A percentile compares a stretch with the other conserved stretches of the same genome.
These are phyloP conservation scores for Salmacisia buchloeana DNA, from an alignment of 1,284 basidiomycete species.

Conservation along the genomic window DNA sequence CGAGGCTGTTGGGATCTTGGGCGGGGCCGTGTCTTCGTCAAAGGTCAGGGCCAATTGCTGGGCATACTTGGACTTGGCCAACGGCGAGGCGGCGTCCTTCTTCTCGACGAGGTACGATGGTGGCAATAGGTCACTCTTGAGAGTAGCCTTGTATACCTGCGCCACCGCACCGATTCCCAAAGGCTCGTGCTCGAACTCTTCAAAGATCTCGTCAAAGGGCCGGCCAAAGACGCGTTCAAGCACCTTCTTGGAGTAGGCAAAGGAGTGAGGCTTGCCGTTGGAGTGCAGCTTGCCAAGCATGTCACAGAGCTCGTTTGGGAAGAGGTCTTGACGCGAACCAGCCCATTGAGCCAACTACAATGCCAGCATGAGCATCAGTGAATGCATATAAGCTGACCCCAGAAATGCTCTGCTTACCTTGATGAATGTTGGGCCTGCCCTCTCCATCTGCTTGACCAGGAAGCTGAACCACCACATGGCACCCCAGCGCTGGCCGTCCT, in stretches of 20 bases:
- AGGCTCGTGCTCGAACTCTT: slow-evolving; percentile 76
- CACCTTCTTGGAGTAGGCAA: slow-evolving; percentile 73
- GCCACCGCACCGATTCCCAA: slow-evolving; percentile 98
- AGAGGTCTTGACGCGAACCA: slow-evolving; percentile 86
- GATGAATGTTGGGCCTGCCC: slow-evolving; percentile 92
- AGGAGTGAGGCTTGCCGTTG: slow-evolving; percentile 73
- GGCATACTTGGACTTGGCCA: slow-evolving; percentile 21
- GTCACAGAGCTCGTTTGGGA: slow-evolving; percentile 84
- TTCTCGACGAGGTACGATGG: slow-evolving; percentile 49
- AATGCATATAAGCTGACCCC: neutral
- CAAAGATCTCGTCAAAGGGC: slow-evolving; percentile 79
- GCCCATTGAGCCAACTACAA: slow-evolving; percentile 99
- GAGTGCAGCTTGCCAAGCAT: slow-evolving; percentile 83
- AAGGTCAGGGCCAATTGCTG: slow-evolving; percentile 33
- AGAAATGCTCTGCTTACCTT: slow-evolving; percentile 71
- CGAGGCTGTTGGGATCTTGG: slow-evolving; percentile 49
- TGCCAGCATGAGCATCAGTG: neutral
- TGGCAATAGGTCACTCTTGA: slow-evolving; percentile 76
- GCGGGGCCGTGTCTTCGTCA: slow-evolving; percentile 34
- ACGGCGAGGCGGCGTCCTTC: slow-evolving; percentile 19
- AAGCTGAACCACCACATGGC: slow-evolving; percentile 83
- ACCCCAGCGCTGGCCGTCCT: slow-evolving; percentile 40
- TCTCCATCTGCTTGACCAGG: slow-evolving; percentile 82
- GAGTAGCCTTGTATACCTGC: slow-evolving; percentile 81
- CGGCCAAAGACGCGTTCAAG: slow-evolving; percentile 76